Conservation (phyloP, 352 stramenopile species). For the Phytopythium delawarense region DNA sequence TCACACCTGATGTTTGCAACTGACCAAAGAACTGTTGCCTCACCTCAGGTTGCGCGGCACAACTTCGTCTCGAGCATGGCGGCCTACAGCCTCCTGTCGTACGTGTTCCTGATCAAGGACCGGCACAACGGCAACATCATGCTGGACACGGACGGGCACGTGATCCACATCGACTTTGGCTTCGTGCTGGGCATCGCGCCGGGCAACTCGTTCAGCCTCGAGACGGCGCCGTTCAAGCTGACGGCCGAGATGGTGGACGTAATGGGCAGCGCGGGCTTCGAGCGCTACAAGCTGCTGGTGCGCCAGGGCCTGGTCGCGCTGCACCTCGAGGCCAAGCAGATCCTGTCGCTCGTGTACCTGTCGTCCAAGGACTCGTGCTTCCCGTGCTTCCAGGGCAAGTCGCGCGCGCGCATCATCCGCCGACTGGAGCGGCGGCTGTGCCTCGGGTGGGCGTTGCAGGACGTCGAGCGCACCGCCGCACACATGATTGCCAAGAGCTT, state of each 20-base stretch:
- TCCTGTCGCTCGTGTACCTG: constrained; percentile 89
- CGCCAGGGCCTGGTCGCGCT: constrained; percentile 92
- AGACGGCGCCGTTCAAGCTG: constrained; percentile 98
- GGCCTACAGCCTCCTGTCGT: constrained; percentile 95
- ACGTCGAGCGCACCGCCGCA: constrained; percentile 50
- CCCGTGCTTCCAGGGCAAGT: constrained; percentile 85
- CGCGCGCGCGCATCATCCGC: constrained; percentile 36
- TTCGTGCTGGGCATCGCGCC: constrained; percentile 98
- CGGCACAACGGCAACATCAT: constrained; percentile 99
- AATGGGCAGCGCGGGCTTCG: constrained; percentile 85
- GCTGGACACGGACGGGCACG: constrained; percentile 91
- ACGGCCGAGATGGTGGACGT: constrained; percentile 96
- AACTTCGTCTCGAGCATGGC: constrained; percentile 96
- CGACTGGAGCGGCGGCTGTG: constrained; percentile 55
- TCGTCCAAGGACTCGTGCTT: constrained; percentile 92
- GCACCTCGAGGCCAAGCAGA: constrained; percentile 90
- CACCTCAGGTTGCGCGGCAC: constrained; percentile 62
- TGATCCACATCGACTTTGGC: constrained; percentile 99
- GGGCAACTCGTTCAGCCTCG: constrained; percentile 95
- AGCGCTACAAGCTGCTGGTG: constrained; percentile 90
- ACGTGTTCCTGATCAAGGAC: constrained; percentile 97
- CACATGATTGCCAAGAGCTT: constrained; percentile 73
- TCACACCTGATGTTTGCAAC: neutral
- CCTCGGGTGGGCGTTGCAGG: constrained; percentile 40
- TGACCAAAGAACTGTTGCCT: neutral